Evolutionary conservation across 768 basidiomycete species (phyloP).

Genomic region (Cyathus striatus): DNA sequence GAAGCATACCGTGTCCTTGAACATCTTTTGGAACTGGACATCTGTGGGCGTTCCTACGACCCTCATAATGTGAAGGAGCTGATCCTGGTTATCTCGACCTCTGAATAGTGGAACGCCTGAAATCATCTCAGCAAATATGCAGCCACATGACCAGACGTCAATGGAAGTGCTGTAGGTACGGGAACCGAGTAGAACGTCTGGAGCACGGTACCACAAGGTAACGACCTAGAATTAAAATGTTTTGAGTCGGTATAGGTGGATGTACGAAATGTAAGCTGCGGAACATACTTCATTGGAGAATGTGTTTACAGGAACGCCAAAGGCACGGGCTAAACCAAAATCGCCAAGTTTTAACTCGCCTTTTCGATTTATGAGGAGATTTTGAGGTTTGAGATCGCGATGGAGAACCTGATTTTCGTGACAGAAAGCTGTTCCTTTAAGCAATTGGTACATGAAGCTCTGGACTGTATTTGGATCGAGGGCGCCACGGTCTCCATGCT

Average conservation of each 20-base stretch:
- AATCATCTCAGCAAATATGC: slow-evolving; percentile 99
- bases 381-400: slow-evolving; percentile 97
- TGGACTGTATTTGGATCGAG: slow-evolving; percentile 87
- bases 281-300: slow-evolving; percentile 97
- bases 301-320: slow-evolving; percentile 98
- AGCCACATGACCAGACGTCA: slow-evolving; percentile 98
- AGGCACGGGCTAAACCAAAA: slow-evolving; percentile 95
- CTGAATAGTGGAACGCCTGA: slow-evolving; percentile 94
- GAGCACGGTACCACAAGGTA: slow-evolving; percentile 97
- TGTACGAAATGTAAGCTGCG: slow-evolving; percentile 2
- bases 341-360: slow-evolving; percentile 97
- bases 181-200: slow-evolving; percentile 94
- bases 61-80: slow-evolving; percentile 95
- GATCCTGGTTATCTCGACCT: slow-evolving; percentile 95
- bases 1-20: slow-evolving; percentile 82
- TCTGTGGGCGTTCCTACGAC: slow-evolving; percentile 95
- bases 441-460: slow-evolving; percentile 96
- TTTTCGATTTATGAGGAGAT: slow-evolving; percentile 94
- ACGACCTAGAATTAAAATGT: slow-evolving; percentile 62
- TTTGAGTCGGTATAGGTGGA: slow-evolving; percentile 4
- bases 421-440: slow-evolving; percentile 97
- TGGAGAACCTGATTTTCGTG: slow-evolving; percentile 98
- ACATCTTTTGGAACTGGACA: slow-evolving; percentile 81
- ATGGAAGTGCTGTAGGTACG: slow-evolving; percentile 97
- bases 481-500: slow-evolving; percentile 92